Evolutionary conservation across 75 land plant genomes (phyloP).

Genomic region (Adiantum capillusveneris): DNA sequence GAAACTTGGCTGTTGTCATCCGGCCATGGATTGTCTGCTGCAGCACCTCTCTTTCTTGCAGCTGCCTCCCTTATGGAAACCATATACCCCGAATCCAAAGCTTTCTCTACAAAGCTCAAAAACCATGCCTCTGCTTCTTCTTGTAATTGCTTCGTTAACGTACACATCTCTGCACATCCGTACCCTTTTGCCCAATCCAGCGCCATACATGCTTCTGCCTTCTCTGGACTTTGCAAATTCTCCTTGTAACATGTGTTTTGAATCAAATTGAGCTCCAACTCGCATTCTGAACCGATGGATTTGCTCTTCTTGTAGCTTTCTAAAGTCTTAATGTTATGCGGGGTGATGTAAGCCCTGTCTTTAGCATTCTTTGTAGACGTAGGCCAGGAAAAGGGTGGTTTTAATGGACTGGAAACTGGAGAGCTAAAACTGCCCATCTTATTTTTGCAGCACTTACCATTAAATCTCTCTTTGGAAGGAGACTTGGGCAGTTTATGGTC

Average conservation of each 20-base stretch:
- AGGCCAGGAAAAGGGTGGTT: not conserved
- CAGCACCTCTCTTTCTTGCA: constrained; percentile 1
- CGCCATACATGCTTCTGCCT: not conserved
- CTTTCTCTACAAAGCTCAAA: constrained; percentile 65
- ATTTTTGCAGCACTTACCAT: constrained; percentile 3
- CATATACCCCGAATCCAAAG: constrained; percentile 62
- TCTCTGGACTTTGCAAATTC: not conserved
- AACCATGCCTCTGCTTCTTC: constrained; percentile 78
- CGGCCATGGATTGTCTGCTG: constrained; percentile 11
- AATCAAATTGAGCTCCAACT: too few relatives aligned
- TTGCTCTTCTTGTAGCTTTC: too few relatives aligned
- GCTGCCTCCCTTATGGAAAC: constrained; percentile 23
- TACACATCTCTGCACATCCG: constrained; percentile 51
- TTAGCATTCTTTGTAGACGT: not conserved
- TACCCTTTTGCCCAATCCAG: constrained; percentile 42
- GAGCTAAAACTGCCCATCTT: not conserved
- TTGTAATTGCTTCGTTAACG: constrained; percentile 40
- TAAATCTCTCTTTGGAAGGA: constrained; percentile 10
- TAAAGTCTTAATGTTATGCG: not conserved
- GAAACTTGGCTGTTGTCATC: constrained; percentile 44
- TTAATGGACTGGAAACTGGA: not conserved
- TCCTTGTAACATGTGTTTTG: not conserved
- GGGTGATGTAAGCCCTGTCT: not conserved
- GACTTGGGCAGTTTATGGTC: not conserved
- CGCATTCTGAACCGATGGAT: too few relatives aligned